Base-by-base conservation (phyloP, 2,329 filamentous ascomycete species). In the Apiospora arundinis region DNA sequence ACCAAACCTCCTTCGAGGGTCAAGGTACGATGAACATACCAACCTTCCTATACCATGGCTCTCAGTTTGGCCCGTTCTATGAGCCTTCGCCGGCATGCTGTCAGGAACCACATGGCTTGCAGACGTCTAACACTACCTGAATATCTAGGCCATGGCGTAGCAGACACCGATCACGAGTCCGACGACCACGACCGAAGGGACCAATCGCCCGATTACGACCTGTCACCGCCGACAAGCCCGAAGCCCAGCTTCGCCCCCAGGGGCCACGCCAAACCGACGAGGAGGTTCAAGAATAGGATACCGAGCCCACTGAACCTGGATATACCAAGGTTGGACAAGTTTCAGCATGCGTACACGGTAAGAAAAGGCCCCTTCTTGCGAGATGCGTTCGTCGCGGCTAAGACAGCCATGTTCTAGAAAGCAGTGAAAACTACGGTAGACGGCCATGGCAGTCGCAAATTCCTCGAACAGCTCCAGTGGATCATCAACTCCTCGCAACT, bases 381-480 rank as follows among this genome's bases (percentile, higher is more conserved):
- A 63, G 56, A 63, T 63, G 56, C 56, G 56, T 40, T 63, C 32
- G 56, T 32, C 56, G 56, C 56, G 56, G 40, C 56, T 63, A 21
- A 63, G 32, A 63, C 28, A 6, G 16, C n/a, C 6, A 9, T 21
- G 21, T 49, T 44, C 12, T 66, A 79, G n/a, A 76, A 77, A 70
- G 78, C 77, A 49, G 77, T 80, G 18, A 79, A 77, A 49, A 79
- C 77, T n/a, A 79, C 78, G 5, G 80, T 80, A 71, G 78, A 80
- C 67, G 77, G 77, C 72, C 74, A 76, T 37, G 75, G 77, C 40
- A 78, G 78, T 52, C 77, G 77, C 70, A 77, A 76, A 21, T 80
- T 80, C 71, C 75, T 81, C 70, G 79, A 81, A 73, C 76, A 78
- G 37, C 74, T 81, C n/a, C 78, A 78, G 14, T 78, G 80, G 60